Evolutionary conservation across 345 rosid species (phyloP), one percentile per base, ranked within the genome.

Genomic region (Arabis hirsuta): DNA sequence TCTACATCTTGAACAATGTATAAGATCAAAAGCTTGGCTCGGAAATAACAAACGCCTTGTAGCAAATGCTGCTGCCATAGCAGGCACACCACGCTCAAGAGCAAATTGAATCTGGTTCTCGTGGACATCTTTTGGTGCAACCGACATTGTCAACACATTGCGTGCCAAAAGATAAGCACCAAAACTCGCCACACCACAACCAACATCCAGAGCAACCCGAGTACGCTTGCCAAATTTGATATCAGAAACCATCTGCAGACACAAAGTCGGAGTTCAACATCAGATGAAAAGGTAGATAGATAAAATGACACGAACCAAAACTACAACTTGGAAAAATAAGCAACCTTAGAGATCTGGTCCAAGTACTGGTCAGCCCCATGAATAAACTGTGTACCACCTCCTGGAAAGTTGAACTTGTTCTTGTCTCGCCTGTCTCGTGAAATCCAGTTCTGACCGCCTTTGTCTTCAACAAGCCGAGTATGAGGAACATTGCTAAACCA

Each of bases 31-130:
- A 62, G 97, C 96, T 83, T 96, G 98, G 81, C 99, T 96, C 26
- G 98, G 96, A 79, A 79, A 96, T 53, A 85, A 66, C 61, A 92
- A 76, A 10, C 97, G 93, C 55, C 61, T 89, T 31, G 96, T 96
- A 36, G 95, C 97, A 85, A 92, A 92, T 55, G 99, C 99, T 71
- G 98, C 97, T 27, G 76, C 96, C 96, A 92, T 96, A 69, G 99
- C 98, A 73, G 99, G 99, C 41, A 92, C 99, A 75, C 98, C 98
- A 62, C 98, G 96, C 77, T 96, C 99, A 64, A 96, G 92, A 71
- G 99, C 99, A 85, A 92, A 96, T 34, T 96, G 99, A 81, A 96
- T 96, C 76, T 96, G 99, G 76, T 96, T 96, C 79, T 95, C 98
- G 16, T 95, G 98, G 47, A 95, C 96, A 83, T 95, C 99, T 74